A percentile compares a stretch with the other conserved stretches of the same genome.
Conservation (phyloP, 352 stramenopile species). For the Globisporangium lucens region DNA sequence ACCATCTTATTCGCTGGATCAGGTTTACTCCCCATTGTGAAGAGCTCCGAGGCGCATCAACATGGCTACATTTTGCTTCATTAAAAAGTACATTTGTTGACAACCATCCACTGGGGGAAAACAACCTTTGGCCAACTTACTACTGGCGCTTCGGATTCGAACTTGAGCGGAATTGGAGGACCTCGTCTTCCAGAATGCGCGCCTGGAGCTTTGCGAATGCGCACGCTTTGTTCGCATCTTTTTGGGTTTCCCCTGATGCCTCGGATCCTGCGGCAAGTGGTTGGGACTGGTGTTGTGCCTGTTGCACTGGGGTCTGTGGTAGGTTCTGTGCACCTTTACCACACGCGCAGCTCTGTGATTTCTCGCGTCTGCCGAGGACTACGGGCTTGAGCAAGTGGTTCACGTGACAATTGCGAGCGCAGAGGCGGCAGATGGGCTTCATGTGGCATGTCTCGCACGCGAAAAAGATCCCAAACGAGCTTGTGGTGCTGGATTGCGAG, state of each 20-base stretch:
- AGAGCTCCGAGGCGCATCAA: not conserved
- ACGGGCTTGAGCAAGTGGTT: slow-evolving; percentile 28
- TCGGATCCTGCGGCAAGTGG: not conserved
- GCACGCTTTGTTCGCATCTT: not conserved
- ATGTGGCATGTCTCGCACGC: slow-evolving; percentile 42
- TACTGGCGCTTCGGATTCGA: not conserved
- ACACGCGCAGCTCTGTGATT: not conserved
- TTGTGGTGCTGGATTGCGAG: slow-evolving; percentile 25
- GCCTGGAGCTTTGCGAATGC: not conserved
- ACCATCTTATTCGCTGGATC: not conserved
- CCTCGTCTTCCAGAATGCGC: slow-evolving; percentile 7
- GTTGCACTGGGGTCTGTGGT: not conserved
- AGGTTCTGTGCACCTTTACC: not conserved
- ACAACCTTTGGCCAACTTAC: not conserved
- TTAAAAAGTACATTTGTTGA: not conserved
- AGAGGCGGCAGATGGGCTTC: slow-evolving; percentile 48
- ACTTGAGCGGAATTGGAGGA: not conserved
- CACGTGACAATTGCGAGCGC: slow-evolving; percentile 46
- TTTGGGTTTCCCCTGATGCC: not conserved
- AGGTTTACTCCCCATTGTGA: slow-evolving; percentile 5
- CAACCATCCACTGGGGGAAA: not conserved
- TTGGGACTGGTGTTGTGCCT: not conserved
- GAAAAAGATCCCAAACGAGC: slow-evolving; percentile 41
- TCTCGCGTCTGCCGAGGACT: not conserved
- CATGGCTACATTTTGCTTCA: slow-evolving; percentile 3